Conservation (phyloP, 2,329 filamentous ascomycete genomes). For the Trichoderma endophyticum region DNA sequence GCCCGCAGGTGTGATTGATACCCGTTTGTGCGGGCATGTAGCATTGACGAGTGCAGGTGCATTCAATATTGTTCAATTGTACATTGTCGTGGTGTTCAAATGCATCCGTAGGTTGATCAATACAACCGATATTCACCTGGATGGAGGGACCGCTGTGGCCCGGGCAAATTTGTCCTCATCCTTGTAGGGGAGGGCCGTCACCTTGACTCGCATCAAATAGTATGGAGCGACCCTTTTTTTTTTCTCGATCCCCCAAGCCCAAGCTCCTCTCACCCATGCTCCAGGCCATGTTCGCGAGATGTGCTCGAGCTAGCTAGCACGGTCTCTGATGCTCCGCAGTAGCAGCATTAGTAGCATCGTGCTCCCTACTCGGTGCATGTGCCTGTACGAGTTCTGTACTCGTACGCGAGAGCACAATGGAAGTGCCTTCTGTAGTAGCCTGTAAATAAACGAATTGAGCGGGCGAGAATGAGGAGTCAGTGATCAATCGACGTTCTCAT, state of each 20-base stretch:
- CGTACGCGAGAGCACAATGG: neutral
- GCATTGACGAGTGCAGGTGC: neutral
- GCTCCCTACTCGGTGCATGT: neutral
- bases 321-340: neutral
- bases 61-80: neutral
- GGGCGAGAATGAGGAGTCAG: neutral
- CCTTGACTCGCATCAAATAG: slow-evolving; percentile 10
- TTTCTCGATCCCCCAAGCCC: neutral
- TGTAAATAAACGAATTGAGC: neutral
- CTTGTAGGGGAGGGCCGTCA: neutral
- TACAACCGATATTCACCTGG: neutral
- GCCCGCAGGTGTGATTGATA: neutral
- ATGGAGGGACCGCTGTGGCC: neutral
- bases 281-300: neutral
- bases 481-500: neutral
- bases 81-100: neutral
- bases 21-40: neutral
- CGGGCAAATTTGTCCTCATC: neutral
- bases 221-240: slow-evolving; percentile 1
- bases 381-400: neutral
- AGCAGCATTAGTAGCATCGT: neutral
- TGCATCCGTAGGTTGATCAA: neutral
- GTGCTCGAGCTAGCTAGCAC: neutral
- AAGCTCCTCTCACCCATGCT: neutral
- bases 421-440: neutral